These are phyloP conservation scores for Termitomyces eurrhizus DNA, from an alignment of 768 basidiomycete species.

Conservation along the genomic window DNA sequence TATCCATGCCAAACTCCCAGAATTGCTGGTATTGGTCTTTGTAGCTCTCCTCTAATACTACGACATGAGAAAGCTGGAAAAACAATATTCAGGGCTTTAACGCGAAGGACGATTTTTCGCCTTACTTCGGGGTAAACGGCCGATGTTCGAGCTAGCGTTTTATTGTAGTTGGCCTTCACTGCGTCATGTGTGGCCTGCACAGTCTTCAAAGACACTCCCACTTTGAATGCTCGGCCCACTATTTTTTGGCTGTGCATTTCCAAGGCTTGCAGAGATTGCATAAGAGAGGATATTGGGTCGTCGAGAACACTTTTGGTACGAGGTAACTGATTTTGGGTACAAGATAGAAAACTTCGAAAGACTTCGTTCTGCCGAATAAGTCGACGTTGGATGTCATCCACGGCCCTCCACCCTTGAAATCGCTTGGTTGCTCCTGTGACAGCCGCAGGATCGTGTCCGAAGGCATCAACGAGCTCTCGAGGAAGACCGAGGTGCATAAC, in stretches of 20 bases:
- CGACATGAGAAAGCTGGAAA: slow-evolving; percentile 61
- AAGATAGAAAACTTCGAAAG: slow-evolving; percentile 42
- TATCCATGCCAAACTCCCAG: slow-evolving; percentile 80
- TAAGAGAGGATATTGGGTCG: slow-evolving; percentile 48
- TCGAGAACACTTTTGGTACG: slow-evolving; percentile 44
- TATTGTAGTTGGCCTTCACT: slow-evolving; percentile 65
- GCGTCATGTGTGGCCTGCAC: slow-evolving; percentile 52
- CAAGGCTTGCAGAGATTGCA: slow-evolving; percentile 45
- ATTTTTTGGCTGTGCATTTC: slow-evolving; percentile 45
- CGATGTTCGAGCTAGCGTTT: slow-evolving; percentile 63
- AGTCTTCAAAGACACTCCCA: slow-evolving; percentile 41
- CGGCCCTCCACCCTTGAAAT: slow-evolving; percentile 62
- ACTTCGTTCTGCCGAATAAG: slow-evolving; percentile 57
- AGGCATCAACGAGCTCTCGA: slow-evolving; percentile 65
- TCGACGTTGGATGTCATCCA: slow-evolving; percentile 71
- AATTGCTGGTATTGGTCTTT: slow-evolving; percentile 76
- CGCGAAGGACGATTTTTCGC: background rate
- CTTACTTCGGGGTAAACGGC: slow-evolving; percentile 73
- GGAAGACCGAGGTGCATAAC: slow-evolving; percentile 49
- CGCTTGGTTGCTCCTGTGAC: slow-evolving; percentile 63
- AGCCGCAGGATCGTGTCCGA: slow-evolving; percentile 75
- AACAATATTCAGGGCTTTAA: slow-evolving; percentile 1
- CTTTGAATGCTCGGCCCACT: slow-evolving; percentile 41
- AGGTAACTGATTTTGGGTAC: slow-evolving; percentile 16
- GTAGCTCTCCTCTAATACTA: slow-evolving; percentile 74